phyloP scores from a whole-genome alignment of 2,329 filamentous ascomycete genomes.

The Colletotrichum sp. region DNA sequence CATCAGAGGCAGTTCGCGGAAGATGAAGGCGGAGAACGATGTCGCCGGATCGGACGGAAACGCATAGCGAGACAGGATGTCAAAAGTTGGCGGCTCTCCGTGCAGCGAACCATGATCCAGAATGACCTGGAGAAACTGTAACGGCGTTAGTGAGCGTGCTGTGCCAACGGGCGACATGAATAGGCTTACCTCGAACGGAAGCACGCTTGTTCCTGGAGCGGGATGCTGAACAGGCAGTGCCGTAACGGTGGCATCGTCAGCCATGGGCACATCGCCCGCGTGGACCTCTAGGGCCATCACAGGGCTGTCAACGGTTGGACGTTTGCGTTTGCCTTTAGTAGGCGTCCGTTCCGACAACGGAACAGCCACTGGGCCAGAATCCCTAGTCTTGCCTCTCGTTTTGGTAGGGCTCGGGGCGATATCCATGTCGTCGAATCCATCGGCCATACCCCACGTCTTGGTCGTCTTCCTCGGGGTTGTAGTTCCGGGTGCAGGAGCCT shows the following conservation, averaged over 20 bases:
- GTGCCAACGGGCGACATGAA: background rate
- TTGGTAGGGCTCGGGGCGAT: conserved; percentile 60
- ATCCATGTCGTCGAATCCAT: conserved; percentile 78
- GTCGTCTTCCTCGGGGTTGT: conserved; percentile 65
- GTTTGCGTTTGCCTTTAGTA: conserved; percentile 74
- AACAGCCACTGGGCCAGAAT: conserved; percentile 46
- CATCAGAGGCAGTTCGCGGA: conserved; percentile 68
- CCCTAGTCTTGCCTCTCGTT: conserved; percentile 46
- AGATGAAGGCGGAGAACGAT: conserved; percentile 70
- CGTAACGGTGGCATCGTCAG: conserved; percentile 26
- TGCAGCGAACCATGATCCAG: conserved; percentile 65
- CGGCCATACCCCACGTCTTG: conserved; percentile 65
- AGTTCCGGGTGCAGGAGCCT: conserved; percentile 27
- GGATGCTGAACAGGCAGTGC: background rate
- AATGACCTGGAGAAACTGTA: conserved; percentile 65
- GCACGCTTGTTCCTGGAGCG: conserved; percentile 8
- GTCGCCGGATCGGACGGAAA: conserved; percentile 68
- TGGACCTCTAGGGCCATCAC: conserved; percentile 63
- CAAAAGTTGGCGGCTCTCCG: conserved; percentile 67
- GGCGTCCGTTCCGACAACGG: conserved; percentile 63
- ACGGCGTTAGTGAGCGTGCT: conserved; percentile 24
- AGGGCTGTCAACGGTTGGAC: conserved; percentile 70
- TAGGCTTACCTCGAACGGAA: conserved; percentile 50
- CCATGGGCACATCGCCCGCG: conserved; percentile 46
- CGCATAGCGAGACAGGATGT: conserved; percentile 67